Percentiles rank a stretch among this genome's conserved stretches.
phyloP scores from a whole-genome alignment of 139 green algal genomes.

The Micractinium conductrix region DNA sequence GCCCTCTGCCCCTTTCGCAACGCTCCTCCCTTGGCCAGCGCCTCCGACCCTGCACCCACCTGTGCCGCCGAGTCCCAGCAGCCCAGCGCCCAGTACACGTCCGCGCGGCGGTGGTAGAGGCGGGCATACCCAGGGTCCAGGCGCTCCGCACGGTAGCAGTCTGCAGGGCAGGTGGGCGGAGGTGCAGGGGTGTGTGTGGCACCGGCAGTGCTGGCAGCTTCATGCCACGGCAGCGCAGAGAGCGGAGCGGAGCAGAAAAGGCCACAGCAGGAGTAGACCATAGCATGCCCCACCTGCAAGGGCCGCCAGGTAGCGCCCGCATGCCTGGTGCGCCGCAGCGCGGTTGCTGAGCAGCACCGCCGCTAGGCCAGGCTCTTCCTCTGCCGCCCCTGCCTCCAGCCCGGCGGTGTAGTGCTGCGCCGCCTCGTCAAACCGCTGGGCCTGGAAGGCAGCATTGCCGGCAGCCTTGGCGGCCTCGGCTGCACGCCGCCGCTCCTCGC shows the following conservation, averaged over 20 bases:
- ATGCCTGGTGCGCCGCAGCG: constrained; percentile 63
- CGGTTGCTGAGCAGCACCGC: constrained; percentile 81
- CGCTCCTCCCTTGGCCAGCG: no score
- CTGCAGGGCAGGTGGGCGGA: no score
- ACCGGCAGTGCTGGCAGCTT: no score
- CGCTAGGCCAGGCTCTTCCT: constrained; percentile 42
- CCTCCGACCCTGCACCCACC: constrained; percentile 3
- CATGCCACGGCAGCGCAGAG: no score
- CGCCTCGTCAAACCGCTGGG: constrained; percentile 19
- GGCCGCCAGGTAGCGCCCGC: constrained; percentile 56
- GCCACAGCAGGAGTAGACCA: no score
- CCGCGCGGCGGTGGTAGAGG: constrained; percentile 29
- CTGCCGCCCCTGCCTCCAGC: not conserved
- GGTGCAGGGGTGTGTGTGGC: no score
- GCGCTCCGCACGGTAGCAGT: constrained; percentile 69
- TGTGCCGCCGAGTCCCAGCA: constrained; percentile 36
- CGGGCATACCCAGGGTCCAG: constrained; percentile 68
- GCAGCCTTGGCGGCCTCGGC: not conserved
- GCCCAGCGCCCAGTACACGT: constrained; percentile 49
- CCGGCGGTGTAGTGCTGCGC: not conserved
- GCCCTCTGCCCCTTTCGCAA: no score
- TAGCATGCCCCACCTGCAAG: no score
- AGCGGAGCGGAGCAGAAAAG: no score
- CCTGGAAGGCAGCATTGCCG: constrained; percentile 29
- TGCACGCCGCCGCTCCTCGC: not conserved